Base-by-base conservation (phyloP, 2,329 filamentous ascomycete species). In the Colletotrichum chrysophilum region DNA sequence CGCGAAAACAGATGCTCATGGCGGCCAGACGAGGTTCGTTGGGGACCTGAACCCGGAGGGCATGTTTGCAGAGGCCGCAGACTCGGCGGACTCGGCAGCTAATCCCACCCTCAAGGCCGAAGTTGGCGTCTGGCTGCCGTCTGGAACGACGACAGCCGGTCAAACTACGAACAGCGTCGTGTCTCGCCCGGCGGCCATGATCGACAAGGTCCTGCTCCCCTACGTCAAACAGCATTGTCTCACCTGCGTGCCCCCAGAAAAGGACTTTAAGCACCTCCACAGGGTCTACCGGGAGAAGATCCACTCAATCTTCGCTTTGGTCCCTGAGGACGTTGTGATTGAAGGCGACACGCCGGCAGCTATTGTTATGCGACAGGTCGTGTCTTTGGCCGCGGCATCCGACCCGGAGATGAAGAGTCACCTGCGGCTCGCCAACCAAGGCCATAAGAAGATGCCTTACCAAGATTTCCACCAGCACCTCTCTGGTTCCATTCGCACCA, bases 31-130 rank as follows among this genome's bases (percentile, higher is more conserved):
- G 7, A 88, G 90, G 8, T 92, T 91, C 70, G 88, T 92, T 48
- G 90, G 90, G 21, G 90, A 92, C 78, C 79, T 91, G 32, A 92
- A 91, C 77, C 91, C 91, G 3, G 91, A 92, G 80, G 88, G 88
- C 74, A 89, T 92, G 80, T 90, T 93, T 71, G 85, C 91, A 78
- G 89, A 91, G 77, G 90, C 89, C 2, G 89, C 89, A 3, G 85
- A 84, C 70, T 83, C 85, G 28, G 43, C 43, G n/a, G 81, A 81
- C 61, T 81, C 83, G 18, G 83, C 82, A 28, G 78, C 78, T 32
- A 83, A 83, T 18, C 81, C 81, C 13, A 87, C 89, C 0, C 85
- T 88, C 64, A 88, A 88, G 36, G 88, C 89, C 64, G 89, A 90
- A 55, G 86, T 91, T 2, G 91, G 91, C 8, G 87, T 92, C 21